phyloP scores from a whole-genome alignment of 2,329 filamentous ascomycete genomes.

The Apiospora marii region DNA sequence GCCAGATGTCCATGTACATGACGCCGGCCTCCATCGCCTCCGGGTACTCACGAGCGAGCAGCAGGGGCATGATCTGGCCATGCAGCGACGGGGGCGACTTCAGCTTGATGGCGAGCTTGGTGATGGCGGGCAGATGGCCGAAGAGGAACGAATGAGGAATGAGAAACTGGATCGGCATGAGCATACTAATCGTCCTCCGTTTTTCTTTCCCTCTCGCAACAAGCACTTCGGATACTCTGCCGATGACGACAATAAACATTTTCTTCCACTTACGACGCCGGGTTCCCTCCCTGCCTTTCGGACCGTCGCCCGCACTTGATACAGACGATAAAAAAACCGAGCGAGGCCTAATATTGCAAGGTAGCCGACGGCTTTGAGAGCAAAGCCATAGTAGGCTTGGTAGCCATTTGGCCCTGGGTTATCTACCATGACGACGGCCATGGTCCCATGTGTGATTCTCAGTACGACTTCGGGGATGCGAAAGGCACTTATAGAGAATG shows the following conservation, averaged over 20 bases:
- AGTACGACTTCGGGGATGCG: not conserved
- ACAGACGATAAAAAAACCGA: constrained; percentile 39
- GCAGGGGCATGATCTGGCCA: constrained; percentile 34
- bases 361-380: constrained; percentile 30
- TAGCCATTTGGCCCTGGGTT: not conserved
- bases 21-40: constrained; percentile 39
- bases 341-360: constrained; percentile 30
- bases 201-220: not conserved
- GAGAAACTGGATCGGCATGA: constrained; percentile 24
- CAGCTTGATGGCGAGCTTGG: constrained; percentile 37
- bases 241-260: not conserved
- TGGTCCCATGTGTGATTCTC: not conserved
- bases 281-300: constrained; percentile 36
- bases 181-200: not conserved
- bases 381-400: constrained; percentile 21
- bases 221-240: not conserved
- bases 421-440: not conserved
- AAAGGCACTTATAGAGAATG: not conserved
- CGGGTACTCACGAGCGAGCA: constrained; percentile 40
- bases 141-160: constrained; percentile 40
- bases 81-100: constrained; percentile 35
- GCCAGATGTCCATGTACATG: constrained; percentile 49
- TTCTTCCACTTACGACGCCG: constrained; percentile 37
- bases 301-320: constrained; percentile 37
- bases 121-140: constrained; percentile 37